Evolutionary conservation across 1,139 yeast species (phyloP), one percentile per base, ranked within the genome.

Genomic region (Saccharomyces hybrid): DNA sequence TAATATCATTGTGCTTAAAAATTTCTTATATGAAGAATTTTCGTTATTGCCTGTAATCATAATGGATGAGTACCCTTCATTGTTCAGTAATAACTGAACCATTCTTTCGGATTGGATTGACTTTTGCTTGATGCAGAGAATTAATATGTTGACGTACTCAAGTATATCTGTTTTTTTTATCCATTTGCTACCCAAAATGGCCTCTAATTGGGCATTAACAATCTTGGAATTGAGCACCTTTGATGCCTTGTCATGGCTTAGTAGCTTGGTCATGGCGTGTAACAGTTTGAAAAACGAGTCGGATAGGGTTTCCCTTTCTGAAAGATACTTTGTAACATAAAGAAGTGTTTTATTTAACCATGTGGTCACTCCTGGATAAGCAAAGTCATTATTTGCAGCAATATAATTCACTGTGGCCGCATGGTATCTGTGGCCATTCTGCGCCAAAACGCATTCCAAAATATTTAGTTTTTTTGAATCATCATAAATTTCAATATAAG

Each of bases 151-250:
- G 4, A 74, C 71, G 61, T 83, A 79, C 49, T 75, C 71, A 58
- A 87, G 66, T 2, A 79, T 69, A 14, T 67, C 67, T 1, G 62
- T 64, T 16, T 71, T 64, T n/a, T 70, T 59, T 2, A 80, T 64
- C 85, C 88, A 86, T 49, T 71, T 65, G 34, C 75, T 76, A 3
- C 72, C 71, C 26, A 86, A 72, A 3, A 85, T 68, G 14, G 81
- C 88, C 66, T 88, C 95, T 38, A 88, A 69, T 60, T 86, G 86
- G 0, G 95, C 74, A 59, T 86, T 84, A 12, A 87, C 58, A 47
- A 83, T 73, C 4, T 75, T 65, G 4, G 69, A 63, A 2, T 85
- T 79, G 11, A 82, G 75, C n/a, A 9, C 6, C 11, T 38, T 38
- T 16, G 44, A 19, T 16, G 26, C 44, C 44, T 38, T 19, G 6